phyloP scores from a whole-genome alignment of 441 rosid species.

The Eutrema salsugineum region DNA sequence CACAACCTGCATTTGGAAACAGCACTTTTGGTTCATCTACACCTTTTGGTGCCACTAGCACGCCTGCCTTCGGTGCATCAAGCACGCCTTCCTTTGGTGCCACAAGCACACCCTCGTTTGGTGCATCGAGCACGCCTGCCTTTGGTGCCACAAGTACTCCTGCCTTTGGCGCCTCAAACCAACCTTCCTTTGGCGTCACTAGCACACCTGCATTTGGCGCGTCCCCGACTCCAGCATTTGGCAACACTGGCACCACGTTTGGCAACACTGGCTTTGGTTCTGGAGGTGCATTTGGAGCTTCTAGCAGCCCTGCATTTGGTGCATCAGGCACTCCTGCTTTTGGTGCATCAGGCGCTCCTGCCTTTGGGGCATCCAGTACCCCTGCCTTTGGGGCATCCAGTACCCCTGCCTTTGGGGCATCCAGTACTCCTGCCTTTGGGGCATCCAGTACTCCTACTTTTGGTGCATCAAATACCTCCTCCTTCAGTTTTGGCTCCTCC shows the following conservation, averaged over 20 bases:
- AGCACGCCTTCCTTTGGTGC: constrained; percentile 48
- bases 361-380: constrained; percentile 40
- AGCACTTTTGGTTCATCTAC: constrained; percentile 66
- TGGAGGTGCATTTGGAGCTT: constrained; percentile 56
- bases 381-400: constrained; percentile 43
- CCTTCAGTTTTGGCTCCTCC: constrained; percentile 38
- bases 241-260: constrained; percentile 46
- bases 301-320: constrained; percentile 43
- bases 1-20: constrained; percentile 78
- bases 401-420: constrained; percentile 41
- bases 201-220: constrained; percentile 44
- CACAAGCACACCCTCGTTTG: constrained; percentile 51
- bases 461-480: constrained; percentile 38
- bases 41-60: constrained; percentile 60
- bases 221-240: constrained; percentile 46
- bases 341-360: constrained; percentile 45
- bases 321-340: constrained; percentile 24
- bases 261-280: constrained; percentile 58
- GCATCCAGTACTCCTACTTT: constrained; percentile 40
- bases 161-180: constrained; percentile 42
- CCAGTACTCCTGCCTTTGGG: constrained; percentile 39
- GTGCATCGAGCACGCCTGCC: constrained; percentile 52
- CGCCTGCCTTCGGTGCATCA: constrained; percentile 57
- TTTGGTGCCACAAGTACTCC: constrained; percentile 51
- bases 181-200: constrained; percentile 37